Percentiles rank a stretch among this genome's conserved stretches.
Conservation (phyloP, 306 rosid species). For the Inga oerstediana region DNA sequence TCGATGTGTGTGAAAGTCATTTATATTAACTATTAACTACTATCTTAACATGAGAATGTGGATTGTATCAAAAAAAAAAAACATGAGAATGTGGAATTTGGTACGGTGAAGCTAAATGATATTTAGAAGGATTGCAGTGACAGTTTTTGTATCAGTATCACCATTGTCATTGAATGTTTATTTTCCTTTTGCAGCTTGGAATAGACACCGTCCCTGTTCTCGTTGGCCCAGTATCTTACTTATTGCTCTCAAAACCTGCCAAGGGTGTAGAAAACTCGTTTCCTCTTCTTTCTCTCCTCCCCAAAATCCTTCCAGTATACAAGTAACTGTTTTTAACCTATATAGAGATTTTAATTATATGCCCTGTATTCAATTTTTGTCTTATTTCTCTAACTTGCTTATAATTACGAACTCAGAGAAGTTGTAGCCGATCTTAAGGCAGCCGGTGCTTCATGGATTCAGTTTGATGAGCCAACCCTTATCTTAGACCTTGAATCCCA, state of each 20-base stretch:
- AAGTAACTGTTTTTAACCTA: conserved; percentile 51
- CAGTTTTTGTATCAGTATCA: neutral
- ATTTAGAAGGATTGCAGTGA: neutral
- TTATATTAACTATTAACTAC: neutral
- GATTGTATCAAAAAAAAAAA: too few relatives aligned
- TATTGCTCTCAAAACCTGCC: conserved; percentile 88
- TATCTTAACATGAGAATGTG: neutral
- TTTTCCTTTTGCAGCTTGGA: conserved; percentile 68
- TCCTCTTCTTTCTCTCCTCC: conserved; percentile 77
- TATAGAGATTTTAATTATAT: conserved; percentile 3
- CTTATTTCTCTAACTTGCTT: conserved; percentile 25
- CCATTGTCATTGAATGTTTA: conserved; percentile 21
- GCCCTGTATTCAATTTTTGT: neutral
- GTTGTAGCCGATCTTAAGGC: conserved; percentile 88
- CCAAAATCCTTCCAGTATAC: conserved; percentile 74
- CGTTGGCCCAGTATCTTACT: conserved; percentile 87
- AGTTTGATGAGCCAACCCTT: conserved; percentile 89
- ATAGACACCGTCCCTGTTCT: conserved; percentile 80
- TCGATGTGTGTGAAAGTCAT: neutral
- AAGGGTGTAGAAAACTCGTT: conserved; percentile 87
- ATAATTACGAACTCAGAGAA: conserved; percentile 57
- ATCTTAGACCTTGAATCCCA: conserved; percentile 82
- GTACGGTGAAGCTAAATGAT: neutral
- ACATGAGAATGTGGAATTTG: neutral
- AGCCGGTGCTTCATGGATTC: conserved; percentile 90